phyloP scores from a whole-genome alignment of 2,329 filamentous ascomycete species.

The Ceratocystis colombiana region DNA sequence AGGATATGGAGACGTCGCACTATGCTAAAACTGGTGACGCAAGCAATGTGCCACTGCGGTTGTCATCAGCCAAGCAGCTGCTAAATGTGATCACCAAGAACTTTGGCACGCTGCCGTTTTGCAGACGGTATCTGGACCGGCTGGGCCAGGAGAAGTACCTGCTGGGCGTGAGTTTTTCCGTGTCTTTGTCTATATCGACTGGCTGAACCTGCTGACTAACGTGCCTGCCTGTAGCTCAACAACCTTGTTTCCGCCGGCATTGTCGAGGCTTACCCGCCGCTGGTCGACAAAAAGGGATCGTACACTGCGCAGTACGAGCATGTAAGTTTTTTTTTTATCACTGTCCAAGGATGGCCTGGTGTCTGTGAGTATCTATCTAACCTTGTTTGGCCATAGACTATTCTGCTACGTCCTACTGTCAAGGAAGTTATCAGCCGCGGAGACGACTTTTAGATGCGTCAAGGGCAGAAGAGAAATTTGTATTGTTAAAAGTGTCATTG shows the following conservation, averaged over 20 bases:
- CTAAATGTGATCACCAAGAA: slow-evolving; percentile 81
- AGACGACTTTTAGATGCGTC: slow-evolving; percentile 54
- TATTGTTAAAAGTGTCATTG: neutral
- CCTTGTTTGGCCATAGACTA: slow-evolving; percentile 42
- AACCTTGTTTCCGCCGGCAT: slow-evolving; percentile 67
- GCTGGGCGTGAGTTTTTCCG: slow-evolving; percentile 52
- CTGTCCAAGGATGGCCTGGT: neutral
- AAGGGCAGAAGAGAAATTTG: neutral
- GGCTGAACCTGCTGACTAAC: neutral
- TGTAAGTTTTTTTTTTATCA: slow-evolving; percentile 45
- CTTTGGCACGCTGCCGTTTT: slow-evolving; percentile 77
- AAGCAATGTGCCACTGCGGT: slow-evolving; percentile 46
- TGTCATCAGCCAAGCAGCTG: slow-evolving; percentile 67
- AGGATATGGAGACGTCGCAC: slow-evolving; percentile 72
- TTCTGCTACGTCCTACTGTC: slow-evolving; percentile 58
- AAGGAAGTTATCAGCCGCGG: slow-evolving; percentile 74
- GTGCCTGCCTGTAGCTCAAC: slow-evolving; percentile 49
- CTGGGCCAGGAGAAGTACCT: slow-evolving; percentile 84
- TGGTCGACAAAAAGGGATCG: slow-evolving; percentile 76
- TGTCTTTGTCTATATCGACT: neutral
- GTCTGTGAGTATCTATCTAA: neutral
- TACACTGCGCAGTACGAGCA: slow-evolving; percentile 86
- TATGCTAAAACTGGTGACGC: slow-evolving; percentile 63
- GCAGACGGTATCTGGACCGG: slow-evolving; percentile 71
- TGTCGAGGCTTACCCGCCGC: slow-evolving; percentile 71